Evolutionary conservation across 2,329 filamentous ascomycete species (phyloP), one percentile per base, ranked within the genome.

Genomic region (Nemania serpens): DNA sequence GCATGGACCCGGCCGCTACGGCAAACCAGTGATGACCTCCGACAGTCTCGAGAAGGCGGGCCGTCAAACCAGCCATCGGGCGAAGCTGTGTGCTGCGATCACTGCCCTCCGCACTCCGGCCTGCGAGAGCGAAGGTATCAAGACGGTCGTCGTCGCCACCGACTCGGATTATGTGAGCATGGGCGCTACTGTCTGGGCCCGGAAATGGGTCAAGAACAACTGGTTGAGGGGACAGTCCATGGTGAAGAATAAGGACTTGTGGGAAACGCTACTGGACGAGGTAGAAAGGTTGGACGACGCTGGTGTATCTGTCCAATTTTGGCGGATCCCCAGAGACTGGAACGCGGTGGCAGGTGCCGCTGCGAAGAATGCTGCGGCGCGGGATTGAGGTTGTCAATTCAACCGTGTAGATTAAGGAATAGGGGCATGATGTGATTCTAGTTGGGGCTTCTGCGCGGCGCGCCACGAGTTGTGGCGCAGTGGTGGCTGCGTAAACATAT

Each of bases 31-130:
- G n/a, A n/a, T n/a, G n/a, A n/a, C n/a, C n/a, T n/a, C n/a, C n/a
- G n/a, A n/a, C n/a, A n/a, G n/a, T n/a, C 74, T 84, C 3, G 81
- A 84, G 68, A 68, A 64, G 2, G 54, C 71, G 42, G 80, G 82
- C 0, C 80, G 79, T 2, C 78, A 81, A 60, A 84, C 76, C 18
- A 84, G 77, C 73, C 82, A 84, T 63, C 76, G 83, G 3, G 84
- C 84, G 2, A 81, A 85, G 68, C 77, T 87, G 6, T 82, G 82
- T 13, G 83, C 82, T 5, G 80, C 80, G 4, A 78, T 84, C 47
- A 80, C 76, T 4, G 84, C 79, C 3, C 74, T 85, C 22, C 73
- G 77, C 29, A 79, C 75, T 64, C 72, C 76, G 2, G 9, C 3
- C 20, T 45, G 18, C 17, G 22, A 3, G 2, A 4, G 18, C 13